Percentiles rank a stretch among this genome's conserved stretches.
Evolutionary conservation across 2,329 filamentous ascomycete genomes (phyloP).

Genomic region (Sporothrix euskadiensis): DNA sequence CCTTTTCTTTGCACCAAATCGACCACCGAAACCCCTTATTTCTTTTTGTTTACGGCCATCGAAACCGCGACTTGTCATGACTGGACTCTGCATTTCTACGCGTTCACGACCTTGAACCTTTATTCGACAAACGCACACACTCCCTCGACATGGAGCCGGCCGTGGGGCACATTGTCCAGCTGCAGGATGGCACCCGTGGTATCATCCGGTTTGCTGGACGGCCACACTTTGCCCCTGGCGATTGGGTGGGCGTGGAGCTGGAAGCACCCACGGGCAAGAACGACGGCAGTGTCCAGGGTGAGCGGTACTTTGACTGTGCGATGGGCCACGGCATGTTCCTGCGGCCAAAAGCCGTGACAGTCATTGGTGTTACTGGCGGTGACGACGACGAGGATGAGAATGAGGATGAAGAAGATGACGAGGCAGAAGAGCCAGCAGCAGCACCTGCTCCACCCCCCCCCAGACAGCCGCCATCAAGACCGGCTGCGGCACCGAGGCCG

Average conservation of each 20-base stretch:
- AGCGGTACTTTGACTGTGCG: conserved; percentile 84
- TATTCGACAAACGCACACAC: background rate
- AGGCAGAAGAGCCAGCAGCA: conserved; percentile 39
- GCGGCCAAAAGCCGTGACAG: conserved; percentile 66
- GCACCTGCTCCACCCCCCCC: conserved; percentile 41
- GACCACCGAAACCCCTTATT: background rate
- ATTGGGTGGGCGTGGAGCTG: conserved; percentile 89
- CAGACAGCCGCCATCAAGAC: conserved; percentile 11
- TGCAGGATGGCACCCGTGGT: conserved; percentile 74
- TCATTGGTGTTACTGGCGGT: conserved; percentile 47
- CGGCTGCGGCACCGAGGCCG: conserved; percentile 10
- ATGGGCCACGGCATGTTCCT: conserved; percentile 83
- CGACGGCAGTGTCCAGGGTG: conserved; percentile 84
- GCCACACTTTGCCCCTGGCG: conserved; percentile 76
- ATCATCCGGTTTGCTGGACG: conserved; percentile 78
- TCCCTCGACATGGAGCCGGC: conserved; percentile 50
- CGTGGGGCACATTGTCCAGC: conserved; percentile 73
- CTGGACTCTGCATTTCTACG: background rate
- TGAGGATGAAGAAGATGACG: conserved; percentile 30
- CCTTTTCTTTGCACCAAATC: background rate
- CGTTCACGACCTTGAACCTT: conserved; percentile 23
- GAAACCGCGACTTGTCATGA: conserved; percentile 19
- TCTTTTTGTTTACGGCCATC: background rate
- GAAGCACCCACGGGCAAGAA: conserved; percentile 85
- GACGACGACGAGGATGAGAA: conserved; percentile 22